Evolutionary conservation across 1,139 yeast genomes (phyloP), one percentile per base, ranked within the genome.

Genomic region (Zhuliangozyma blackwelliae): DNA sequence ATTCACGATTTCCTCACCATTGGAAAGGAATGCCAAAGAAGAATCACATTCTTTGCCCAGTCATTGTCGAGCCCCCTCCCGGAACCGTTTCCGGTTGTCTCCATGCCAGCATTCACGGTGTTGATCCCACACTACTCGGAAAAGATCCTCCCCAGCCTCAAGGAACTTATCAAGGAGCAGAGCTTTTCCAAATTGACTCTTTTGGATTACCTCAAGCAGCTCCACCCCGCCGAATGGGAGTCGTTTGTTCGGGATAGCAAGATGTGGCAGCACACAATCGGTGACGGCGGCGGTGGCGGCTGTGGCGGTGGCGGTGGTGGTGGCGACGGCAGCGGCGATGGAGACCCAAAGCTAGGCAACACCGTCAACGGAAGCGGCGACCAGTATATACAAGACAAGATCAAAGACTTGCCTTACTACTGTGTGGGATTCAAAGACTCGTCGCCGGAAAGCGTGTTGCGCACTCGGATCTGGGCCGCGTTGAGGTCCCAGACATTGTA

Each of bases 21-120:
- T 22, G 80, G 79, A 32, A 75, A 83, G 6, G 96, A 86, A 52
- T 94, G 95, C 0, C 83, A 84, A 51, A 63, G 96, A 48, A 67
- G 96, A 37, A 76, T 88, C 2, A 81, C 94, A 0, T 88, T 84
- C 51, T 88, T 88, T 69, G 96, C 96, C 0, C 96, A 87, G 52
- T 85, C 95, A 0, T 57, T 88, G 33, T 77, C 95, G 0, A 81
- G 89, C 0, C 82, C 92, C 0, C 70, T 88, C 32, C 82, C 87
- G 0, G 90, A 82, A 40, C 84, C 94, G 0, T 61, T 72, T 10
- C 79, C 90, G 0, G 77, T 82, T 2, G 78, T 78, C 38, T 68
- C 83, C n/a, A 79, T 86, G 79, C 96, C 96, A 0, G 57, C 82
- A 0, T 87, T 88, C 48, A 83, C 96, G 0, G 96, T 88, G 0